Evolutionary conservation across 768 basidiomycete species (phyloP), one percentile per base, ranked within the genome.

Genomic region (Trametes villosa): DNA sequence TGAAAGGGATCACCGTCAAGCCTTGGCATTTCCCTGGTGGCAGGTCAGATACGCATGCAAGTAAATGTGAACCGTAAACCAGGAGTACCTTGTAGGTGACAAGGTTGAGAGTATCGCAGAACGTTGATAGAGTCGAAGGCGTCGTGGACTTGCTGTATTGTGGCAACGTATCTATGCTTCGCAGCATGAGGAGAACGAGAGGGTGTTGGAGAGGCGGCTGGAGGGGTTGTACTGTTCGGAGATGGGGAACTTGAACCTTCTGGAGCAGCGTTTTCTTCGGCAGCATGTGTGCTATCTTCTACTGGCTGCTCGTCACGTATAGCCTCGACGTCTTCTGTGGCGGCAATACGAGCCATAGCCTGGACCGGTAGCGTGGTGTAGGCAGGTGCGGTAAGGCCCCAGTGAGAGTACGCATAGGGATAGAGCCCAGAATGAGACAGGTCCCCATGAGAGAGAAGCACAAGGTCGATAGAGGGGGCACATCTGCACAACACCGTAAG

Each of bases 321-420:
- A 15, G 87, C 86, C 66, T 95, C 92, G 1, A 89, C 83, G 68
- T 97, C 95, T 73, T 98, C 94, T 7, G 89, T 83, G 2, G 91
- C 89, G 17, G 93, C 93, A 42, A 98, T 92, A 33, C 93, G 83
- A 4, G 92, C 96, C 89, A 95, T 96, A 56, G 96, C 94, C 66
- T 96, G 93, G 0, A 97, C 94, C 36, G 96, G 96, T 27, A 98
- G 83, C 2, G 96, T 96, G 0, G 92, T 91, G 72, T 98, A 99
- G 20, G 94, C 87, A 3, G 95, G 94, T 22, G 95, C 95, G 60
- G 83, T 88, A 41, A 98, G 81, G 22, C 88, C 88, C 89, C 93
- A 95, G 71, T 85, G 82, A 18, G 94, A 84, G 72, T 92, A 83
- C 6, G 97, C 95, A 73, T 92, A 98, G 12, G 97, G 87, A 70